Percentiles rank a stretch among this genome's conserved stretches.
Conservation (phyloP, 441 rosid species). For the Lepidium campestre region DNA sequence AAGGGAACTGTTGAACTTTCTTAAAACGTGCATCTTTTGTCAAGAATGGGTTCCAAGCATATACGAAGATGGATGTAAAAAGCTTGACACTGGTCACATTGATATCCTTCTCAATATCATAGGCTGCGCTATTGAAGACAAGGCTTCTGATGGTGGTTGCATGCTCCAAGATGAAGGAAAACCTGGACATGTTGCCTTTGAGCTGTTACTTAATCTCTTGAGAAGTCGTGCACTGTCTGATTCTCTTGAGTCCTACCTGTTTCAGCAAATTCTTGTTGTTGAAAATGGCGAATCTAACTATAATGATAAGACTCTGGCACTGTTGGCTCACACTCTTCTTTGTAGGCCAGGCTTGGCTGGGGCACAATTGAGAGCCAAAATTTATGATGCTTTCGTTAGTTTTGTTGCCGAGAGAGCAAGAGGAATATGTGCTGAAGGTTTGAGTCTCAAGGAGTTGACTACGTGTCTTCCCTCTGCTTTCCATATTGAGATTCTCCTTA, state of each 20-base stretch:
- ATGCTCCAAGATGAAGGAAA: constrained; percentile 62
- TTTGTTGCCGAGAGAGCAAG: constrained; percentile 62
- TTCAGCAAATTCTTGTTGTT: constrained; percentile 67
- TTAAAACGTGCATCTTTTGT: constrained; percentile 69
- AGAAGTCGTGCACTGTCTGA: constrained; percentile 55
- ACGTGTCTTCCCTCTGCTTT: constrained; percentile 80
- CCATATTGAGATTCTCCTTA: constrained; percentile 91
- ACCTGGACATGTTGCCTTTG: constrained; percentile 66
- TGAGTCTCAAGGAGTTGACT: constrained; percentile 60
- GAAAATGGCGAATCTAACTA: constrained; percentile 65
- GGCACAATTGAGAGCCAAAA: constrained; percentile 57
- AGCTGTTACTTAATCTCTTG: constrained; percentile 74
- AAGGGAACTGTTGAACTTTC: constrained; percentile 70
- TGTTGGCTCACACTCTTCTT: constrained; percentile 75
- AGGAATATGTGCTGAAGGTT: constrained; percentile 45
- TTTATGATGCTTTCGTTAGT: constrained; percentile 55
- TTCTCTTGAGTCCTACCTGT: constrained; percentile 75
- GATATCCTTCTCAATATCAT: constrained; percentile 79
- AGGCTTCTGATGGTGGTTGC: constrained; percentile 43
- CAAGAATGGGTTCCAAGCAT: constrained; percentile 65
- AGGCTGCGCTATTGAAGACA: constrained; percentile 52
- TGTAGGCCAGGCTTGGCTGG: constrained; percentile 71
- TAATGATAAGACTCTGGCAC: constrained; percentile 71
- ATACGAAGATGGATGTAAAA: constrained; percentile 73
- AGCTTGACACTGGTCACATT: constrained; percentile 62